Evolutionary conservation across 2,329 filamentous ascomycete genomes (phyloP).

Genomic region (Geosmithia morbida): DNA sequence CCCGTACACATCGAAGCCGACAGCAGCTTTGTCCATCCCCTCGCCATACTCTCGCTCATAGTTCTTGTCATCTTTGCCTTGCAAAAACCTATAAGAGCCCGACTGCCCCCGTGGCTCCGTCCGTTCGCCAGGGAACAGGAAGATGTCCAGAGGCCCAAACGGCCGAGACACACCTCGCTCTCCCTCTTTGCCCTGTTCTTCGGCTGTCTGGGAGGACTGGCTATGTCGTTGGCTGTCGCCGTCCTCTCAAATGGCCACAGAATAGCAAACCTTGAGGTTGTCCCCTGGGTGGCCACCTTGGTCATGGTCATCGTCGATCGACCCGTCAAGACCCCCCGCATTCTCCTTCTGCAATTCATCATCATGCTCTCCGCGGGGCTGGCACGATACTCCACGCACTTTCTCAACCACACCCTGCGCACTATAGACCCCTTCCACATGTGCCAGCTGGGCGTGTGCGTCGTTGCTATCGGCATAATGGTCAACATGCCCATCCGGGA

Average conservation of each 20-base stretch:
- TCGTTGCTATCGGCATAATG: conserved; percentile 14
- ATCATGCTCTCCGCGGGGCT: conserved; percentile 16
- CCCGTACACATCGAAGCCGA: too few species aligned
- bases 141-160: conserved; percentile 6
- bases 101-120: conserved; percentile 17
- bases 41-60: too few species aligned
- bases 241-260: conserved; percentile 14
- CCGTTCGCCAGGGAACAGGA: conserved; percentile 27
- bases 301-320: conserved; percentile 21
- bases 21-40: too few species aligned
- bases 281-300: conserved; percentile 22
- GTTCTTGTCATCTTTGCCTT: too few species aligned
- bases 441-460: conserved; percentile 8
- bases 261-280: conserved; percentile 15
- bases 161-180: conserved; percentile 17
- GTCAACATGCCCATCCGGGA: conserved; percentile 21
- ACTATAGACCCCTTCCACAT: conserved; percentile 10
- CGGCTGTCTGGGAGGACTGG: conserved; percentile 15
- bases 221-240: conserved; percentile 18
- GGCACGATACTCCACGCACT: conserved; percentile 13
- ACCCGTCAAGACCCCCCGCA: conserved; percentile 25
- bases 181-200: conserved; percentile 21
- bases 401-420: conserved; percentile 10
- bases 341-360: conserved; percentile 23
- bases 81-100: too few species aligned